A percentile compares a stretch with the other conserved stretches of the same genome.
phyloP scores from a whole-genome alignment of 208 protist species.

The Phytomonas serpens region DNA sequence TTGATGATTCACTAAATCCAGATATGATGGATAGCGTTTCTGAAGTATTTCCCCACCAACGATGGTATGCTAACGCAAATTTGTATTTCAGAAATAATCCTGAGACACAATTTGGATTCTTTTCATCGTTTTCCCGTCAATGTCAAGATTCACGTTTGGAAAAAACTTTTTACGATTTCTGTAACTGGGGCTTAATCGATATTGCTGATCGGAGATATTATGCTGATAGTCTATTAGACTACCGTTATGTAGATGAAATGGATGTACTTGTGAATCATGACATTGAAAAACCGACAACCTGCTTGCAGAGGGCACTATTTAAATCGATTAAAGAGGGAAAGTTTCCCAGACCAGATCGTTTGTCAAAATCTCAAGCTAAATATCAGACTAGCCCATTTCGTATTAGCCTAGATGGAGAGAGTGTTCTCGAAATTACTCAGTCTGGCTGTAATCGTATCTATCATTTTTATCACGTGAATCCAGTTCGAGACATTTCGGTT shows the following conservation, averaged over 20 bases:
- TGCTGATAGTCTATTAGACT: slow-evolving; percentile 39
- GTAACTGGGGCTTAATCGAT: slow-evolving; percentile 53
- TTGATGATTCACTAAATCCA: slow-evolving; percentile 15
- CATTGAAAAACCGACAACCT: slow-evolving; percentile 4
- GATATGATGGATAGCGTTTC: slow-evolving; percentile 18
- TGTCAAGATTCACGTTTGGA: slow-evolving; percentile 18
- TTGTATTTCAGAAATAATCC: slow-evolving; percentile 19
- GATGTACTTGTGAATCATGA: slow-evolving; percentile 17
- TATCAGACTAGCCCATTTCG: slow-evolving; percentile 20
- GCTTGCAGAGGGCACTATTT: slow-evolving; percentile 21
- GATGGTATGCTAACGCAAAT: slow-evolving; percentile 52
- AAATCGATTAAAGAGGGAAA: slow-evolving; percentile 24
- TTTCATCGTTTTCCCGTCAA: slow-evolving; percentile 39
- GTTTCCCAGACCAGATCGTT: slow-evolving; percentile 27
- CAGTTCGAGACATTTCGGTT: slow-evolving; percentile 16
- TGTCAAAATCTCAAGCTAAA: slow-evolving; percentile 18
- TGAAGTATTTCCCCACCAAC: slow-evolving; percentile 23
- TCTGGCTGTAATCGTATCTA: slow-evolving; percentile 16
- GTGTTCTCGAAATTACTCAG: slow-evolving; percentile 14
- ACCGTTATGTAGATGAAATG: slow-evolving; percentile 18
- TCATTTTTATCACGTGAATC: slow-evolving; percentile 22
- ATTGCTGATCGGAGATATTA: slow-evolving; percentile 30
- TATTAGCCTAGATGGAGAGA: slow-evolving; percentile 28
- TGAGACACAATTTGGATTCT: slow-evolving; percentile 27
- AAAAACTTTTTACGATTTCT: slow-evolving; percentile 24